Evolutionary conservation across 2,329 filamentous ascomycete genomes (phyloP).

Genomic region (Xylariaceae sp.): DNA sequence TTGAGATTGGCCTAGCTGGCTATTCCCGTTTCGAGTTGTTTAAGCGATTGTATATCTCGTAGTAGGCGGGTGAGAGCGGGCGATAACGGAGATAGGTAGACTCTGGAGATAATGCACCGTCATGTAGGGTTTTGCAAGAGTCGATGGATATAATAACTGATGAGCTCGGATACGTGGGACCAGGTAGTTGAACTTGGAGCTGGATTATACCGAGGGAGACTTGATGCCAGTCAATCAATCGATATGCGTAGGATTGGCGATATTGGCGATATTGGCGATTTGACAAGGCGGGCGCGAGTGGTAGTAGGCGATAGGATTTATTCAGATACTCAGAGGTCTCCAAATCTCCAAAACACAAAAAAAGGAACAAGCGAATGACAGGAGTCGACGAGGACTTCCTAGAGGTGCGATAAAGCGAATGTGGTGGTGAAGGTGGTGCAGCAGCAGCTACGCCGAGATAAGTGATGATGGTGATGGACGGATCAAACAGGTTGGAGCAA

Average conservation of each 20-base stretch:
- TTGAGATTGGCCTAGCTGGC: slow-evolving; percentile 19
- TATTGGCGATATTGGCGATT: slow-evolving; percentile 22
- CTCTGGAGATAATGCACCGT: slow-evolving; percentile 21
- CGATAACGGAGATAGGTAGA: slow-evolving; percentile 26
- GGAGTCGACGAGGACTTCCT: slow-evolving; percentile 71
- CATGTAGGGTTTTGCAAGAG: slow-evolving; percentile 14
- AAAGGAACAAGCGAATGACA: slow-evolving; percentile 64
- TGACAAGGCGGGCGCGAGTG: slow-evolving; percentile 13
- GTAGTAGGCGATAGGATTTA: slow-evolving; percentile 21
- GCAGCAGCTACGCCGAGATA: slow-evolving; percentile 36
- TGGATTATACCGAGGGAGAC: slow-evolving; percentile 2
- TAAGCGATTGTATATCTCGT: slow-evolving; percentile 33
- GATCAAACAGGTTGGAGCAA: slow-evolving; percentile 30
- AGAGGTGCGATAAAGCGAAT: slow-evolving; percentile 47
- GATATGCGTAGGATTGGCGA: slow-evolving; percentile 8
- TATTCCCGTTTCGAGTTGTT: slow-evolving; percentile 33
- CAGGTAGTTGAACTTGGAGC: slow-evolving; percentile 4
- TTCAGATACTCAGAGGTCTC: slow-evolving; percentile 32
- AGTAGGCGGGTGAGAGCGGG: slow-evolving; percentile 24
- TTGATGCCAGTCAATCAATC: slow-evolving; percentile 15
- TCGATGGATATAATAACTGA: slow-evolving; percentile 19
- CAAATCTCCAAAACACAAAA: slow-evolving; percentile 43
- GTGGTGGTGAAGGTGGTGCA: slow-evolving; percentile 39
- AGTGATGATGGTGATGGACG: slow-evolving; percentile 32
- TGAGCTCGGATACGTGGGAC: slow-evolving; percentile 6